These are phyloP conservation scores for Penicillium angulare DNA, from an alignment of 495 filamentous ascomycete species.

Conservation along the genomic window DNA sequence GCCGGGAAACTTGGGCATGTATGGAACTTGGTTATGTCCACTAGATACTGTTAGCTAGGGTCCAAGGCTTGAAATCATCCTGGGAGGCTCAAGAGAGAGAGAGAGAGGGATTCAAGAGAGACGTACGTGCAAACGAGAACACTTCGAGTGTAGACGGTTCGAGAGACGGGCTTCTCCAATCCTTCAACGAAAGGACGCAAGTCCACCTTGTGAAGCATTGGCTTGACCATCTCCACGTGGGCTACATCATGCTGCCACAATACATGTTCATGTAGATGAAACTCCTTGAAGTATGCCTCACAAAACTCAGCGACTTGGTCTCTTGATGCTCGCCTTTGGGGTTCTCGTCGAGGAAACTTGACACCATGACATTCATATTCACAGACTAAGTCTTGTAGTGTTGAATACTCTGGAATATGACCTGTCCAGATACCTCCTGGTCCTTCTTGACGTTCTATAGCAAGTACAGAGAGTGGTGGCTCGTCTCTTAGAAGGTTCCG, in stretches of 20 bases:
- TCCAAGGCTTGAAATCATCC: too few species aligned
- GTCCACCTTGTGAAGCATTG: slow-evolving; percentile 5
- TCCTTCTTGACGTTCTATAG: slow-evolving; percentile 1
- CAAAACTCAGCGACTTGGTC: slow-evolving; percentile 7
- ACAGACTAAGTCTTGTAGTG: slow-evolving; percentile 2
- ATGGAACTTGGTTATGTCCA: slow-evolving; percentile 5
- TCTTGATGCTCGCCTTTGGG: slow-evolving; percentile 1
- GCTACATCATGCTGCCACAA: slow-evolving; percentile 4
- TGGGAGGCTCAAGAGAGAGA: too few species aligned
- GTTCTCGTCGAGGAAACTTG: slow-evolving; percentile 5
- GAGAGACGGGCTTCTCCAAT: not conserved
- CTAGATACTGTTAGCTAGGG: not conserved
- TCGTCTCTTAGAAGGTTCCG: slow-evolving; percentile 6
- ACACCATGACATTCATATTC: slow-evolving; percentile 8
- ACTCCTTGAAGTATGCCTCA: slow-evolving; percentile 6
- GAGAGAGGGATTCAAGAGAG: not conserved
- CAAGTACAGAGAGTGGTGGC: slow-evolving; percentile 1
- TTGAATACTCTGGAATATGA: slow-evolving; percentile 7
- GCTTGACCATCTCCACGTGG: slow-evolving; percentile 7
- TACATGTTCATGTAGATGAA: slow-evolving; percentile 2
- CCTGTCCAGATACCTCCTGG: slow-evolving; percentile 6
- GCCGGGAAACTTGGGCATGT: slow-evolving; percentile 7
- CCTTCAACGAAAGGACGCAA: slow-evolving; percentile 2
- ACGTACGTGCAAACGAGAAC: slow-evolving; percentile 9
- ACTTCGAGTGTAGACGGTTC: slow-evolving; percentile 6